Evolutionary conservation across 2,329 filamentous ascomycete genomes (phyloP), one percentile per base, ranked within the genome.

Genomic region (Aureobasidium sp.): DNA sequence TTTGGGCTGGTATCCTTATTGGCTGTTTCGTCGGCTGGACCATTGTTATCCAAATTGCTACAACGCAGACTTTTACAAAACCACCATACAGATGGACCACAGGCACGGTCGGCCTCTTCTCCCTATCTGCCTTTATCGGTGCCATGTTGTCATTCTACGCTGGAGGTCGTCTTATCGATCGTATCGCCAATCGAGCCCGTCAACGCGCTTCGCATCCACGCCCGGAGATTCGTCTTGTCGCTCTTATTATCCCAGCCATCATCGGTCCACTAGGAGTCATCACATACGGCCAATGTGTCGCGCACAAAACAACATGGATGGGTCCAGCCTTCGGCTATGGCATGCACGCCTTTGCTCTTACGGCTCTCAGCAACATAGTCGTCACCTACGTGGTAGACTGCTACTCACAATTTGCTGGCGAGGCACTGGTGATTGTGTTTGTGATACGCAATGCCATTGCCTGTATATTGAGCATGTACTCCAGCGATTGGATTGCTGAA

Each of bases 321-420:
- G 68, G 65, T 9, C 65, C 64, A 15, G 68, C 66, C 1, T 58
- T 68, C 16, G 70, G 70, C 1, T 70, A 68, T 48, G 66, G 63
- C 15, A 69, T 73, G 67, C 68, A 71, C 49, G 68, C 65, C 4
- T 72, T 73, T 32, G 71, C 69, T 5, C 67, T 72, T 32, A 69
- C 66, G 2, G 67, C 69, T 1, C 64, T 68, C 21, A 66, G 64
- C 25, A 72, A 72, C 49, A 65, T 72, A 10, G 64, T 66, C 6
- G 57, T 72, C 9, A 69, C 68, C 7, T 72, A 69, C 42, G 63
- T 65, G 10, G 66, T 72, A 5, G 71, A 73, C 61, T 67, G 66
- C 39, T 70, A 69, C 55, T 62, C 62, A 16, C n/a, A 16, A 0
- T 64, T 69, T 32, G 67, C 69, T 5, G 70, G 67, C 1, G 70